phyloP scores from a whole-genome alignment of 129 eudicot species.

The Solidago caesia region DNA sequence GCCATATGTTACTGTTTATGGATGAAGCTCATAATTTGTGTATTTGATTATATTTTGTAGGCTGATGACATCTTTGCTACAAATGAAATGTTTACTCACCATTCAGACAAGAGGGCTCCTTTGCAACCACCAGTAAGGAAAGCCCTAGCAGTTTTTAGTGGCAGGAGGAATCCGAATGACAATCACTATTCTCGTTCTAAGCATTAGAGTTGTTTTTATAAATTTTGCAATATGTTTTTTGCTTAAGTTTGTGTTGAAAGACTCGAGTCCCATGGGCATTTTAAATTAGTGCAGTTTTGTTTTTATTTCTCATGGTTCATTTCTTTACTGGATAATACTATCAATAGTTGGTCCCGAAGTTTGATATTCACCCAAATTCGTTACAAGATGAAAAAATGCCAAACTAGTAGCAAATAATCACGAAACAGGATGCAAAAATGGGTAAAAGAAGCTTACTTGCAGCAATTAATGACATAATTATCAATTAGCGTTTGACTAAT shows the following conservation, averaged over 20 bases:
- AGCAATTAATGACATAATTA: too few relatives aligned
- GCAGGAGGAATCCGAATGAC: slow-evolving; percentile 91
- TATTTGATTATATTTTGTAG: slow-evolving; percentile 29
- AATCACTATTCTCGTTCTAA: slow-evolving; percentile 72
- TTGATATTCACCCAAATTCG: too few relatives aligned
- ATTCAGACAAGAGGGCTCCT: slow-evolving; percentile 70
- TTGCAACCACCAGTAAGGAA: slow-evolving; percentile 83
- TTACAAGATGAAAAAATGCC: not conserved
- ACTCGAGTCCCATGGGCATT: slow-evolving; percentile 14
- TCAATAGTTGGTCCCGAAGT: not conserved
- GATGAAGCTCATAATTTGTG: not conserved
- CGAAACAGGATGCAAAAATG: not conserved
- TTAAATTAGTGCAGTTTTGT: slow-evolving; percentile 30
- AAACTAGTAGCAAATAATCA: slow-evolving; percentile 1
- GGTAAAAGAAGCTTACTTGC: slow-evolving; percentile 62
- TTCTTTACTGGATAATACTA: not conserved
- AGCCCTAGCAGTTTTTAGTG: slow-evolving; percentile 78
- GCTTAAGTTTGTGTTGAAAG: not conserved
- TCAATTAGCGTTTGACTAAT: too few relatives aligned
- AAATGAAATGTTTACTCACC: slow-evolving; percentile 61
- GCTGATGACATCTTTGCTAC: slow-evolving; percentile 68
- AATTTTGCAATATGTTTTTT: slow-evolving; percentile 10
- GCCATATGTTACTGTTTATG: not conserved
- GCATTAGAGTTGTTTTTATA: slow-evolving; percentile 36
- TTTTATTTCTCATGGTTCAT: not conserved